phyloP scores from a whole-genome alignment of 768 basidiomycete genomes.

The Mrakia frigida region DNA sequence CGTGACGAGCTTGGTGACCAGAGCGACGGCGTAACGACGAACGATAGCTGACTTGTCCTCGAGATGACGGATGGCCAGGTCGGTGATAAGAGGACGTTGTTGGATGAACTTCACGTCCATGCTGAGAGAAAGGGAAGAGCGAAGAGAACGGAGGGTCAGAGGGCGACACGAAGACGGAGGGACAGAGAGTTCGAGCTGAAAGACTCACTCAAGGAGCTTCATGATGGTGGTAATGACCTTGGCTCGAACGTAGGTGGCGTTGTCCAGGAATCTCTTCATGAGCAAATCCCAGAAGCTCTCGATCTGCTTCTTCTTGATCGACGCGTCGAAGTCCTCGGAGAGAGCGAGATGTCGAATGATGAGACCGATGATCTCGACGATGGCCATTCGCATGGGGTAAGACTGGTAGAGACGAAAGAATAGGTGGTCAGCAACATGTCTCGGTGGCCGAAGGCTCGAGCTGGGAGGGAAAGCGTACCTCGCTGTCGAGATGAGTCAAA shows the following conservation, averaged over 20 bases:
- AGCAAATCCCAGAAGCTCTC: conserved; percentile 74
- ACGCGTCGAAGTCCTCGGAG: conserved; percentile 49
- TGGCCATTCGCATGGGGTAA: conserved; percentile 91
- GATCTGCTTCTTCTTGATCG: conserved; percentile 62
- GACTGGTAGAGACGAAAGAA: conserved; percentile 52
- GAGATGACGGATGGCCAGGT: conserved; percentile 69
- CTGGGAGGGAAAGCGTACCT: conserved; percentile 52
- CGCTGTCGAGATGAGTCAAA: conserved; percentile 80
- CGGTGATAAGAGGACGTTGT: conserved; percentile 69
- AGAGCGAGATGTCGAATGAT: conserved; percentile 75
- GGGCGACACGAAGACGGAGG: neutral
- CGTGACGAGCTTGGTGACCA: conserved; percentile 66
- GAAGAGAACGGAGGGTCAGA: neutral
- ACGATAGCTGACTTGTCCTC: conserved; percentile 87
- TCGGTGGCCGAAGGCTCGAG: neutral
- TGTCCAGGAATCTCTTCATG: conserved; percentile 78
- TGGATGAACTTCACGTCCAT: conserved; percentile 66
- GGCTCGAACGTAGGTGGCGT: conserved; percentile 82
- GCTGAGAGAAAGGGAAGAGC: neutral
- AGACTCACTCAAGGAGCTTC: conserved; percentile 63
- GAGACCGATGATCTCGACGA: conserved; percentile 81
- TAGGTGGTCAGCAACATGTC: neutral
- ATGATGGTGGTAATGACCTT: conserved; percentile 75
- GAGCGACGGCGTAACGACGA: conserved; percentile 71
- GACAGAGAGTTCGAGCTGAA: neutral